Conservation (phyloP, 495 filamentous ascomycete genomes). For the Aspergillus bridgeri region DNA sequence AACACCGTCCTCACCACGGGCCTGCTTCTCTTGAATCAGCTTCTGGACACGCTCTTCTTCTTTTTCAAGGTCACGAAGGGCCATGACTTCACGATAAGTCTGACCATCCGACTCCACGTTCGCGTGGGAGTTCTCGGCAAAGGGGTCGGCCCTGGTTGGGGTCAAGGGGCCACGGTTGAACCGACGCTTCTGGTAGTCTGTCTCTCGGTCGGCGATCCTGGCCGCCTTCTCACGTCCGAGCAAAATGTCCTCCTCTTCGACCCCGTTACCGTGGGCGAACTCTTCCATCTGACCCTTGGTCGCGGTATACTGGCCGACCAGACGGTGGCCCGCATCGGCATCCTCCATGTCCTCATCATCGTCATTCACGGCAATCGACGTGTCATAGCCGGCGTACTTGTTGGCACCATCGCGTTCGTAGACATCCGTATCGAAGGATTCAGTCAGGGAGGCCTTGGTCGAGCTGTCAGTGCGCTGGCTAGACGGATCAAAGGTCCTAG, state of each 20-base stretch:
- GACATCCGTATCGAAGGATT: conserved; percentile 88
- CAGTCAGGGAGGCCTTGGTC: conserved; percentile 92
- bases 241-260: conserved; percentile 89
- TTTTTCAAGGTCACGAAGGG: conserved; percentile 81
- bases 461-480: conserved; percentile 85
- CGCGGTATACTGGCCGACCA: conserved; percentile 97
- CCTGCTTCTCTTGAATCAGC: conserved; percentile 73
- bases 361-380: conserved; percentile 76
- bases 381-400: conserved; percentile 89
- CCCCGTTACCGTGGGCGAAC: conserved; percentile 78
- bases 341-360: conserved; percentile 82
- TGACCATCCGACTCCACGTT: conserved; percentile 64
- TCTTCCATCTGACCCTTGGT: conserved; percentile 89
- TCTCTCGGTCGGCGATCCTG: conserved; percentile 87
- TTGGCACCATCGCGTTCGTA: conserved; percentile 80
- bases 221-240: conserved; percentile 83
- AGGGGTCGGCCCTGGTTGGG: conserved; percentile 85
- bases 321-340: conserved; percentile 66
- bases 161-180: conserved; percentile 78
- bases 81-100: conserved; percentile 91
- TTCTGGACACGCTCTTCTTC: conserved; percentile 88
- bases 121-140: conserved; percentile 69
- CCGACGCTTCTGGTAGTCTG: conserved; percentile 95
- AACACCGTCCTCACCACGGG: conserved; percentile 56
- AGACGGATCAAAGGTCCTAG: conserved; percentile 79